Base-by-base conservation (phyloP, 2,329 filamentous ascomycete species). In the Hymenoscyphus albidus region DNA sequence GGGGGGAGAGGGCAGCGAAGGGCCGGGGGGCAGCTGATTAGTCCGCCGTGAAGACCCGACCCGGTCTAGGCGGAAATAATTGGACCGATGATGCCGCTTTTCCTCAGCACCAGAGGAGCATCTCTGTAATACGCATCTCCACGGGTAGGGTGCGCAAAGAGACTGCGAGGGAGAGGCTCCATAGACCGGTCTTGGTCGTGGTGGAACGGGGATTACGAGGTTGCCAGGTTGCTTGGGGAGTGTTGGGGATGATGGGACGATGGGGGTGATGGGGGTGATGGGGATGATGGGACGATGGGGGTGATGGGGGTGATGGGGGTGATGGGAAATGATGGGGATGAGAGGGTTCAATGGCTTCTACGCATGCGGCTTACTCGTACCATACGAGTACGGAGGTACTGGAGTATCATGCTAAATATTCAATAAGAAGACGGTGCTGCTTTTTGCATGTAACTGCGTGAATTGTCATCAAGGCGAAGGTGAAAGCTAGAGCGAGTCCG, bases 11-110 rank as follows among this genome's bases (percentile, higher is more conserved):
- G 22, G 22, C 35, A 22, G 48, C 6, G 5, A 14, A 13, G 40
- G 4, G 3, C 10, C 6, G 12, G 40, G 14, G 16, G 42, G 5
- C 42, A n/a, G 42, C 42, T 51, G 59, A 40, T 62, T 62, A 62
- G 63, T 56, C 18, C 18, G 59, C 40, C 59, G 39, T 58, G 54
- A n/a, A 22, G 16, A 14, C 9, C 58, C 14, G 5, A 31, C 22
- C 38, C 35, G 51, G 63, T 58, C 63, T 51, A 62, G 63, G 59
- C 63, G 59, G 35, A 5, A 22, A 42, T 18, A 18, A 18, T 51
- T n/a, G 44, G 14, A n/a, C 44, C 44, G 44, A 18, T 51, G 44
- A 51, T 18, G 44, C 44, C 44, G 58, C 32, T 18, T 39, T 59
- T 14, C 58, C 14, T 42, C 16, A 32, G 7, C 27, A 16, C 27